Conservation (phyloP, 2,329 filamentous ascomycete genomes). For the Penicillium hordei region DNA sequence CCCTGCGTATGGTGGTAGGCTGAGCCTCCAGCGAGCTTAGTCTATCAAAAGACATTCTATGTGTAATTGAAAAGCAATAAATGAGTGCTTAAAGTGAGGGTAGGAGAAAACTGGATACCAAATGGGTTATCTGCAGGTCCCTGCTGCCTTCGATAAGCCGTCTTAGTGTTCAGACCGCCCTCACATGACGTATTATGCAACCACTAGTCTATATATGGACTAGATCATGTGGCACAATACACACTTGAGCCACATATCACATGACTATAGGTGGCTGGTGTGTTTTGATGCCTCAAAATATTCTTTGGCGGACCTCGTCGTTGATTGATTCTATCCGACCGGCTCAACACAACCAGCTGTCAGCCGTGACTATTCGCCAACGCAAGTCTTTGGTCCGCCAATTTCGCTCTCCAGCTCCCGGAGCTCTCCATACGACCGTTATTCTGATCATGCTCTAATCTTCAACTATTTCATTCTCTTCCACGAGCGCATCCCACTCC, state of each 20-base stretch:
- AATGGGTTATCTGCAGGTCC: slow-evolving; percentile 19
- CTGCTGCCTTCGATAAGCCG: slow-evolving; percentile 24
- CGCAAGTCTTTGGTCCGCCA: slow-evolving; percentile 3
- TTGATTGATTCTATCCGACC: slow-evolving; percentile 14
- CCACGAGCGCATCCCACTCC: slow-evolving; percentile 27
- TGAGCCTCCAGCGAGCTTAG: slow-evolving; percentile 81
- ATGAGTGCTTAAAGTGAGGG: slow-evolving; percentile 8
- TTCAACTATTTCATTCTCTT: slow-evolving; percentile 17
- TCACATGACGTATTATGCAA: slow-evolving; percentile 30
- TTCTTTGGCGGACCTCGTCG: slow-evolving; percentile 19
- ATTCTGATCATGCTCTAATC: slow-evolving; percentile 26
- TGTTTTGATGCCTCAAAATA: slow-evolving; percentile 40
- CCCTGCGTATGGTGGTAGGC: slow-evolving; percentile 64
- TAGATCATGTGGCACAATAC: slow-evolving; percentile 12
- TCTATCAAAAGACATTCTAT: slow-evolving; percentile 84
- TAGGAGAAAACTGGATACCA: slow-evolving; percentile 4
- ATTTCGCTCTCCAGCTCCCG: slow-evolving; percentile 8
- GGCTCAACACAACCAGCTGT: slow-evolving; percentile 10
- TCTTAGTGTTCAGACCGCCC: slow-evolving; percentile 26
- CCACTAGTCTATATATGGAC: slow-evolving; percentile 14
- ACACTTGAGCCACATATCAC: slow-evolving; percentile 20
- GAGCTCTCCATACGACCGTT: slow-evolving; percentile 13
- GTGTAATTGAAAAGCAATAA: slow-evolving; percentile 1
- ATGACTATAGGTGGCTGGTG: slow-evolving; percentile 30
- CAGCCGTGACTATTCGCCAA: slow-evolving; percentile 6